These are phyloP conservation scores for Chaetomidium leptoderma DNA, from an alignment of 495 filamentous ascomycete species.

Conservation along the genomic window DNA sequence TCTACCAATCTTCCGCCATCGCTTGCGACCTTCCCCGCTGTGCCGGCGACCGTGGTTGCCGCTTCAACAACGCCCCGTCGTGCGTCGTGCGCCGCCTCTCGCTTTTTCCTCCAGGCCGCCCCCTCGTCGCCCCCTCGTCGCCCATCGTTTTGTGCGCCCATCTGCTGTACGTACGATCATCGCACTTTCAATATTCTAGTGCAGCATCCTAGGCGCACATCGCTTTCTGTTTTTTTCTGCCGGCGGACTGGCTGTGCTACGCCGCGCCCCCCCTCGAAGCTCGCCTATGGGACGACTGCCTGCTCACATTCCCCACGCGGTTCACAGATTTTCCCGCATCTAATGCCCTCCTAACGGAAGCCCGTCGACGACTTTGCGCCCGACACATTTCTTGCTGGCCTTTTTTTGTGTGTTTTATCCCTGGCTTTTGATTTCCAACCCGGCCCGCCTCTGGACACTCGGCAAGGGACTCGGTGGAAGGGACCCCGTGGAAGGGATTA, in stretches of 20 bases:
- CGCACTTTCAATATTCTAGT: slow-evolving; percentile 17
- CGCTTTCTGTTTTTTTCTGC: neutral
- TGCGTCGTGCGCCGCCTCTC: slow-evolving; percentile 27
- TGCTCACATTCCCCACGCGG: slow-evolving; percentile 23
- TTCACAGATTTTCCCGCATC: slow-evolving; percentile 30
- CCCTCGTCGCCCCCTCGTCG: neutral
- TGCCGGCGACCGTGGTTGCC: slow-evolving; percentile 24
- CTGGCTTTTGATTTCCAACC: slow-evolving; percentile 10
- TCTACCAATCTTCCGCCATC: no score
- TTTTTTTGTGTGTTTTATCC: slow-evolving; percentile 15
- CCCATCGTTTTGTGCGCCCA: slow-evolving; percentile 29
- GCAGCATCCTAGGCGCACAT: slow-evolving; percentile 18
- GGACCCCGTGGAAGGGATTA: slow-evolving; percentile 25
- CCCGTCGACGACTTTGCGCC: slow-evolving; percentile 16
- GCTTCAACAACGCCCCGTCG: slow-evolving; percentile 21
- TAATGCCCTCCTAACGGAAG: slow-evolving; percentile 29
- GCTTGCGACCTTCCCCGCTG: slow-evolving; percentile 6
- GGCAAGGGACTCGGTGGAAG: slow-evolving; percentile 23
- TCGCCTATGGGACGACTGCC: slow-evolving; percentile 25
- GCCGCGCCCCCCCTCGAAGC: neutral
- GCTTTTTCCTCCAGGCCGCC: slow-evolving; percentile 28
- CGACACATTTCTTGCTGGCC: slow-evolving; percentile 10
- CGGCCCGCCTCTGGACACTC: slow-evolving; percentile 9
- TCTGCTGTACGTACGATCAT: slow-evolving; percentile 27
- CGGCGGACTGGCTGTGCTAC: slow-evolving; percentile 1